Conservation (phyloP, 148 eudicot species). For the Heliosperma pusillum region DNA sequence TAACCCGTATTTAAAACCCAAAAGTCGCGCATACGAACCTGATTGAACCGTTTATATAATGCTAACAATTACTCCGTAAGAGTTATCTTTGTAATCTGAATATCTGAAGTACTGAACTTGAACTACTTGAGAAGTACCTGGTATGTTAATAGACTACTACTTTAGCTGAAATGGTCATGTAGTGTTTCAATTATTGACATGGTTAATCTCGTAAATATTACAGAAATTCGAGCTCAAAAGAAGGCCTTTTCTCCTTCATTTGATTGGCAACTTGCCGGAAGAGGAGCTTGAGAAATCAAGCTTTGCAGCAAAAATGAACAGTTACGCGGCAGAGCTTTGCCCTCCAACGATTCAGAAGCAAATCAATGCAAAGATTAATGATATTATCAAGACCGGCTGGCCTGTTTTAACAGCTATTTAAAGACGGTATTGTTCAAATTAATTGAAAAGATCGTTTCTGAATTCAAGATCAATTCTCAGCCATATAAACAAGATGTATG, state of each 20-base stretch:
- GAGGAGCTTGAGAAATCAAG: slow-evolving; percentile 86
- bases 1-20: neutral
- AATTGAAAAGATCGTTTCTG: neutral
- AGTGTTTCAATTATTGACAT: neutral
- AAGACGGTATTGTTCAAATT: neutral
- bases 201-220: slow-evolving; percentile 2
- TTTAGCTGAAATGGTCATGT: too few species aligned
- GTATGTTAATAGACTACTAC: neutral
- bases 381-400: slow-evolving; percentile 85
- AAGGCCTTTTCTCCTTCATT: slow-evolving; percentile 73
- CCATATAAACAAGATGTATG: neutral
- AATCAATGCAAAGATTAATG: slow-evolving; percentile 70
- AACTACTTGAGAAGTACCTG: neutral
- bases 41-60: neutral
- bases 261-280: slow-evolving; percentile 89
- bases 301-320: slow-evolving; percentile 80
- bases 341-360: slow-evolving; percentile 61
- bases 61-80: neutral
- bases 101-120: neutral
- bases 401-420: slow-evolving; percentile 73
- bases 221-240: slow-evolving; percentile 97
- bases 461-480: neutral
- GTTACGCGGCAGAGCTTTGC: slow-evolving; percentile 93
- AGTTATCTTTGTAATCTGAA: neutral
- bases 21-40: too few species aligned